Conservation (phyloP, 2,329 filamentous ascomycete genomes). For the Diaporthe sp. region DNA sequence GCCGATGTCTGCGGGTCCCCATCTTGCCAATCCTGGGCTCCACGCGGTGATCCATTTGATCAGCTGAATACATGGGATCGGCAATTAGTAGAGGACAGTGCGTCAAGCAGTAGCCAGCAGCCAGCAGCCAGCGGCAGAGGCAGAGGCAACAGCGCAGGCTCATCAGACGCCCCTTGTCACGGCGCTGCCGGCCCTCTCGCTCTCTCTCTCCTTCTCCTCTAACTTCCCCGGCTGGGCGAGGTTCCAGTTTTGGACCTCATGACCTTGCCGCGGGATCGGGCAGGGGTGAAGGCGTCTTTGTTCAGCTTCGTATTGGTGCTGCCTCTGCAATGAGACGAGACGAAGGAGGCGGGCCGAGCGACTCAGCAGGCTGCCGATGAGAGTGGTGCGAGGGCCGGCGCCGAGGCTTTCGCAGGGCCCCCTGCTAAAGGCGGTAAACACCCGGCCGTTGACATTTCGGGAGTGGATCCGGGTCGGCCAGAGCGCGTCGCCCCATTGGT, state of each 20-base stretch:
- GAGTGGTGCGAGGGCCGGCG: conserved; percentile 8
- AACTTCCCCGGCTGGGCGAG: background rate
- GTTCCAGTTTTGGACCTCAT: background rate
- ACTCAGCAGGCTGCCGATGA: conserved; percentile 14
- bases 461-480: conserved; percentile 15
- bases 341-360: conserved; percentile 8
- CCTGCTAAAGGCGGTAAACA: conserved; percentile 21
- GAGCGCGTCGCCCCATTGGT: background rate
- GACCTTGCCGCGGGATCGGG: background rate
- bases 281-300: background rate
- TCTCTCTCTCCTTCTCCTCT: background rate
- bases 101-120: background rate
- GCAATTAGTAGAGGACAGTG: conserved; percentile 11
- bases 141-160: background rate
- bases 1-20: background rate
- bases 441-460: conserved; percentile 7
- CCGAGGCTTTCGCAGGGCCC: background rate
- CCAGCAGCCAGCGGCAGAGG: background rate
- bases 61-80: conserved; percentile 9
- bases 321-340: background rate
- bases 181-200: background rate
- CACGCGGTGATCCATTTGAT: conserved; percentile 14
- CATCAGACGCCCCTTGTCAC: conserved; percentile 1
- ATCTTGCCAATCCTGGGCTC: background rate
- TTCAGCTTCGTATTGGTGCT: conserved; percentile 1